Conservation (phyloP, 805 yeast species). For the Dipodascus albidus region DNA sequence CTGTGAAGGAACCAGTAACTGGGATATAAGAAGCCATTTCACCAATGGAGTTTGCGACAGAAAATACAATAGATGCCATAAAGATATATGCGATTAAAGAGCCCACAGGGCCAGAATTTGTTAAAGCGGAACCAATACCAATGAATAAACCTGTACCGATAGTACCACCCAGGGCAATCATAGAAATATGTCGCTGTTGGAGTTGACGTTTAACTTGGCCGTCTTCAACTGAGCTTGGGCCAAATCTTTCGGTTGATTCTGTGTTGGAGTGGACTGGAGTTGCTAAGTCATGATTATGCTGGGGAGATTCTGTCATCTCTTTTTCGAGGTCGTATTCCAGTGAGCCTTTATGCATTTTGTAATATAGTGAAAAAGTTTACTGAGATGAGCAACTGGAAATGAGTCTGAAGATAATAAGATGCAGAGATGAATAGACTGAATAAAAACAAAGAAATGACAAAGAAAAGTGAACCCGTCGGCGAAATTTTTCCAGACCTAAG, state of each 20-base stretch:
- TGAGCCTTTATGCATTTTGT: neutral
- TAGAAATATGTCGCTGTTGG: constrained; percentile 60
- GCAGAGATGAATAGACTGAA: neutral
- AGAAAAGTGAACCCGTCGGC: too few relatives aligned
- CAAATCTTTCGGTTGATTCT: neutral
- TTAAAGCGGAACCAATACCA: constrained; percentile 52
- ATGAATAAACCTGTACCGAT: constrained; percentile 75
- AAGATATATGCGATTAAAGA: constrained; percentile 48
- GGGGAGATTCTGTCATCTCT: neutral
- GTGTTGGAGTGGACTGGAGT: neutral
- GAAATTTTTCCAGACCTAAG: neutral
- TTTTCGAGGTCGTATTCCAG: neutral
- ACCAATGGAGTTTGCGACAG: constrained; percentile 59
- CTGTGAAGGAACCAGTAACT: constrained; percentile 62
- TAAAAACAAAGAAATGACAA: neutral
- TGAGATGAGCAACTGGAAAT: too few relatives aligned
- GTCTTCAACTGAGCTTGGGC: neutral
- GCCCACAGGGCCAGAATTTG: constrained; percentile 59
- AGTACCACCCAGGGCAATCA: constrained; percentile 72
- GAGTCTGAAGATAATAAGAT: neutral
- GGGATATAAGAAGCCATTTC: constrained; percentile 74
- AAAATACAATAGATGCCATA: constrained; percentile 50
- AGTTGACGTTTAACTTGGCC: constrained; percentile 31
- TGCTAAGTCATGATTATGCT: neutral
- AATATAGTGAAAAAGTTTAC: too few relatives aligned